Evolutionary conservation across 225 moss, liverwort and hornwort species (phyloP), one percentile per base, ranked within the genome.

Genomic region (Sphagnum tenellum): DNA sequence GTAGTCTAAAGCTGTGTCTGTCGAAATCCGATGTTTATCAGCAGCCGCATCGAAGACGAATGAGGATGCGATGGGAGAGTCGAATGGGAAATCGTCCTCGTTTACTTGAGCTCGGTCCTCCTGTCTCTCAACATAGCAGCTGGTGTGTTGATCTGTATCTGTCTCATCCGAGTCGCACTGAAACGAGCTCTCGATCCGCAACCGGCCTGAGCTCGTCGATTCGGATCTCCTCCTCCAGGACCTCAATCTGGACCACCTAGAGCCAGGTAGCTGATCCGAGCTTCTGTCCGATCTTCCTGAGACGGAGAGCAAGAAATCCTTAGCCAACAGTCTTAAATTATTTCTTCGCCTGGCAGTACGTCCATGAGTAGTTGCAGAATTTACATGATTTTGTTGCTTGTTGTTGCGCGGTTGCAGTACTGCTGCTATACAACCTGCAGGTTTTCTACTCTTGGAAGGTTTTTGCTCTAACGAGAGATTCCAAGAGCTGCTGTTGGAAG

Each of bases 401-500:
- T 29, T 29, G 29, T 29, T 29, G 29, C 29, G 29, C 29, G 29
- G 29, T 29, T 29, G 29, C 29, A 29, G 29, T 29, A 29, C 29
- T 29, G 29, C 29, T 29, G 29, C 29, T 29, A 29, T 29, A 29
- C 29, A 29, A 29, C 29, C 29, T 29, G 29, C 29, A 1, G 29
- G 1, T 29, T 29, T 29, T 29, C 29, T 29, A 29, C 29, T 79
- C 51, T 71, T 72, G 3, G 79, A 67, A 8, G 83, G 83, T 48
- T 77, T 79, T 48, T 73, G 77, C 14, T 79, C 82, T 29, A 83
- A 67, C 4, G 76, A 77, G 59, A 83, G 79, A 49, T 72, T 83
- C 83, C 83, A 83, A 6, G 83, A 83, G 70, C 83, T 77, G 67
- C 76, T 79, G 76, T 72, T 83, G 8, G 83, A 79, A 46, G 83